Evolutionary conservation across 2,329 filamentous ascomycete genomes (phyloP), one percentile per base, ranked within the genome.

Genomic region (Parascedosporium putredinis): DNA sequence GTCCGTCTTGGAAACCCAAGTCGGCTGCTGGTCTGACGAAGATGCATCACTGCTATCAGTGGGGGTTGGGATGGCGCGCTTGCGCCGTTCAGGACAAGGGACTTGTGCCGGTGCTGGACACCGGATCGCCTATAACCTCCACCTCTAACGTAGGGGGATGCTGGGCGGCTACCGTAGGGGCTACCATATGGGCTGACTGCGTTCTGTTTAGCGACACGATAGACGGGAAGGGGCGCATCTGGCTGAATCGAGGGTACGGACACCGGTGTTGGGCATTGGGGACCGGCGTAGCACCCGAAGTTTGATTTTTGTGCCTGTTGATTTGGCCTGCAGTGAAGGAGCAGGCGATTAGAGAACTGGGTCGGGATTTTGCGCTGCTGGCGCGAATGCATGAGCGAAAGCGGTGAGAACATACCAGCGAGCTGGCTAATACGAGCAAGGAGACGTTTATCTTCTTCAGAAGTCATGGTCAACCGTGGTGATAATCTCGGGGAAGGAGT

Each of bases 301-400:
- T 74, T 54, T 83, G 76, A 55, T 78, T 86, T 64, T 86, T 89
- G 68, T 86, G 83, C 48, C 82, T 79, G 62, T 89, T 89, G 62
- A 93, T 91, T 66, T 86, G 83, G 56, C 84, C 85, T 88, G 55
- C 8, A 34, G 40, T 40, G 52, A 36, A 4, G 23, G 25, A 46
- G 27, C 24, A 9, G n/a, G 29, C n/a, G n/a, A n/a, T n/a, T n/a
- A n/a, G n/a, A n/a, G n/a, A n/a, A n/a, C n/a, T n/a, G n/a, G n/a
- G n/a, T n/a, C n/a, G n/a, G n/a, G n/a, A n/a, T 5, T 6, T 29
- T 2, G 18, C 14, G 24, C 25, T n/a, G n/a, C 6, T 7, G 22
- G 20, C 31, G 14, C 14, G 7, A 16, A 3, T 16, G 14, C 10
- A 7, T 12, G 20, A 7, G 44, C 20, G 22, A 31, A 22, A 27